Evolutionary conservation across 1,284 basidiomycete genomes (phyloP).

Genomic region (Ceratobasidium sp.): DNA sequence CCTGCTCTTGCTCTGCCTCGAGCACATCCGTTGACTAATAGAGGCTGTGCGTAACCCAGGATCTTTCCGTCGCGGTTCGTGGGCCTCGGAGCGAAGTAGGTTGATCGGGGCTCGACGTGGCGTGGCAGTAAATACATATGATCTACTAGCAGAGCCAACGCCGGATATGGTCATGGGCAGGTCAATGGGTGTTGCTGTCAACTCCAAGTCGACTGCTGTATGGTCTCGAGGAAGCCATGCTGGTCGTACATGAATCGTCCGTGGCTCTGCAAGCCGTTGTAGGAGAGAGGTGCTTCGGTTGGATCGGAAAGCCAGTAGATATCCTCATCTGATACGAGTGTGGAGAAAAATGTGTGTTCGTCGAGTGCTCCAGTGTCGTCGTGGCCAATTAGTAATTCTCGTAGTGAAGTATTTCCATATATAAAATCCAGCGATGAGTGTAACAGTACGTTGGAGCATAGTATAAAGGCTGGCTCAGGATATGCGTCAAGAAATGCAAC

Average conservation of each 20-base stretch:
- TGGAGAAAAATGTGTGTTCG: not conserved
- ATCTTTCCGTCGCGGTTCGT: not conserved
- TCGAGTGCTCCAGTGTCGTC: not conserved
- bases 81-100: not conserved
- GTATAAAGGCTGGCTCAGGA: constrained; percentile 4
- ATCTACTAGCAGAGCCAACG: not conserved
- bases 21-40: not conserved
- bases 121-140: not conserved
- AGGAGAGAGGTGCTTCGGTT: not conserved
- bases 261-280: not conserved
- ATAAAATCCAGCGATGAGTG: not conserved
- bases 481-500: constrained; percentile 6
- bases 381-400: not conserved
- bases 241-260: not conserved
- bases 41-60: not conserved
- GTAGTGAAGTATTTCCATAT: not conserved
- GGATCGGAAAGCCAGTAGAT: not conserved
- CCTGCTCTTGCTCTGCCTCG: not conserved
- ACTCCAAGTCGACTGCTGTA: not conserved
- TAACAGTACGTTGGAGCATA: not conserved
- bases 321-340: not conserved
- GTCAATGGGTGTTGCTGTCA: not conserved
- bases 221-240: constrained; percentile 5
- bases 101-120: not conserved
- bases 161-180: not conserved